Base-by-base conservation (phyloP, 768 basidiomycete genomes). In the Tulasnella sp. region DNA sequence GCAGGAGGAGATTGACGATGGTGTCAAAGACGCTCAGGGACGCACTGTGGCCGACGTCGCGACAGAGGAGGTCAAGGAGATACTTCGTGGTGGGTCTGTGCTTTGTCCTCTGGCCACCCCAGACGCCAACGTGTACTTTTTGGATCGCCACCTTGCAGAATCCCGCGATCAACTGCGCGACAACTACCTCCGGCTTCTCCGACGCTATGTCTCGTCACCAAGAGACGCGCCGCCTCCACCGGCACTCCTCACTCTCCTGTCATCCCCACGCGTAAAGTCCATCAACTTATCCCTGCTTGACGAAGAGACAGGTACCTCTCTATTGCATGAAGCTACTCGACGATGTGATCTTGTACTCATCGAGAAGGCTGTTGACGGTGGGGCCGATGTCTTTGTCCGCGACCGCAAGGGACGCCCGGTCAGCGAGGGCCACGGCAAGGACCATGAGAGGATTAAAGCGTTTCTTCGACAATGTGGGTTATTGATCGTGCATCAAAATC, bases 361-460 rank as follows among this genome's bases (percentile, higher is more conserved):
- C 25, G 87, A 94, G 64, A 75, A 90, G n/a, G 83, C 81, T 0
- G 79, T 92, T 1, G 78, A 84, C 21, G 83, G 84, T 7, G 91
- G 91, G 0, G 90, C 88, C 0, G 90, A 93, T 65, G 84, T 93
- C 3, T 93, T 93, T 65, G 82, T 85, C 1, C 75, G 90, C 3
- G 84, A 94, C 68, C 74, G 81, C 19, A 75, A 70, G 59, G 91
- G 92, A 14, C 67, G 83, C 75, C 63, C 77, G 73, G 72, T 83
- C 72, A 6, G 79, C 74, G 65, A 90, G 79, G 65, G 67, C 15
- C n/a, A n/a, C 8, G 50, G 80, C 6, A 86, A 83, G 65, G 87
- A 88, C 48, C 89, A 94, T 64, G 71, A 73, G 51, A 74, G 80
- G 7, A 84, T 92, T 57, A 76, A 82, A 57, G 84, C 82, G 0